These are phyloP conservation scores for Stevia rebaudiana DNA, from an alignment of 140 eudicot species.

Conservation along the genomic window DNA sequence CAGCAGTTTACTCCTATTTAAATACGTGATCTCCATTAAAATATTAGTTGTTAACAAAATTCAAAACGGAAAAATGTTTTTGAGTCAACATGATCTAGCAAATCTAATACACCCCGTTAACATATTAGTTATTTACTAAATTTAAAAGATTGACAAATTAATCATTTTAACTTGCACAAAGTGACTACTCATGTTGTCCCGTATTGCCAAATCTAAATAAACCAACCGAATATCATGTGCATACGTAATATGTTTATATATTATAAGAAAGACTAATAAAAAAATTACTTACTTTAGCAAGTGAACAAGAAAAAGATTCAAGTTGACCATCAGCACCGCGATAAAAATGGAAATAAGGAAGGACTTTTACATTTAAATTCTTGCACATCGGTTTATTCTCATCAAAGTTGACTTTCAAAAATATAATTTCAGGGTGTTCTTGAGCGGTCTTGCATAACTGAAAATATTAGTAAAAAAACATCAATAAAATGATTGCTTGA, in stretches of 20 bases:
- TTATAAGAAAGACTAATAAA: neutral
- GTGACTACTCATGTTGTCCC: neutral
- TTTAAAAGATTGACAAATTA: neutral
- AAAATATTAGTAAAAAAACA: neutral
- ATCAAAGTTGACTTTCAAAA: conserved; percentile 91
- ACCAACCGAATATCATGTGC: neutral
- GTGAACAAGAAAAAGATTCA: conserved; percentile 87
- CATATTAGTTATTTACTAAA: neutral
- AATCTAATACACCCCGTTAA: no score
- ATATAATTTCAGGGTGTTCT: conserved; percentile 80
- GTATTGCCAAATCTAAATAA: conserved; percentile 1
- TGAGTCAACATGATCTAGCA: no score
- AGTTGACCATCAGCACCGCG: conserved; percentile 98
- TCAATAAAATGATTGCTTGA: neutral
- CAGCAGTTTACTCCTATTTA: no score
- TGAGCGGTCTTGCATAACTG: conserved; percentile 88
- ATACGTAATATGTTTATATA: neutral
- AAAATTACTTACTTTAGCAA: conserved; percentile 62
- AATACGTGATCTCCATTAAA: no score
- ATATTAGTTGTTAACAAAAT: no score
- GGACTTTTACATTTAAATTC: conserved; percentile 89
- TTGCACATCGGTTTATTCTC: conserved; percentile 97
- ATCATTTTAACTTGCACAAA: neutral
- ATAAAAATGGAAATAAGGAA: conserved; percentile 90
- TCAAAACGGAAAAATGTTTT: no score